Base-by-base conservation (phyloP, 139 green algal genomes). In the Auxenochlorella pyrenoidosa region DNA sequence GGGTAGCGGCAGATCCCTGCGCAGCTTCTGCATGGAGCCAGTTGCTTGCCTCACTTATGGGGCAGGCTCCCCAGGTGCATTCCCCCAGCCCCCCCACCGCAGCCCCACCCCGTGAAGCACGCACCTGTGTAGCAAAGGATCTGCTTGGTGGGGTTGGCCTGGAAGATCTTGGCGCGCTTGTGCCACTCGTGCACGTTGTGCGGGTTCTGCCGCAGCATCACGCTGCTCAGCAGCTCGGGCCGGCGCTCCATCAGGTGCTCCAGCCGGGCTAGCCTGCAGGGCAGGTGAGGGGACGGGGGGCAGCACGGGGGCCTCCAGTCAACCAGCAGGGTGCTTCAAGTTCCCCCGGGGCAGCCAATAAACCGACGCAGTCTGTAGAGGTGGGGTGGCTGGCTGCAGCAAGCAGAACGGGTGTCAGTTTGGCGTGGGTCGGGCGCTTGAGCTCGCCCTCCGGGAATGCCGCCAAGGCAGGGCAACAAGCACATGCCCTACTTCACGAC, bases 141-240 rank as follows among this genome's bases (percentile, higher is more conserved):
- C 92, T 99, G 97, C 72, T 93, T 94, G 22, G 89, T 94, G 30
- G 96, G 94, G 88, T 99, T 89, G 60, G 93, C 92, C n/a, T 92
- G 87, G 79, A 99, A 99, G 26, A 99, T 92, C 93, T 97, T 97
- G 38, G 97, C 96, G 43, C 97, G 93, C 90, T 98, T 98, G 91
- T 97, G 95, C 96, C 96, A 98, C 92, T 99, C 97, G 81, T 94
- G 87, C 86, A 99, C 97, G 82, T 98, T 99, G 94, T 99, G 96
- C 43, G 97, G 97, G 94, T 99, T 99, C 92, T 99, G 97, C 73
- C 97, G 93, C 87, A 99, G 94, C 93, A 99, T 96, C 40, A 99
- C 97, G 71, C 89, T 94, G 83, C 82, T 94, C 85, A 99, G 90
- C 90, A 99, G 91, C 91, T 97, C 96, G 10, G 96, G 96, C n/a